Conservation (phyloP, 169 alveolate genomes). For the Eimeria praecox region DNA sequence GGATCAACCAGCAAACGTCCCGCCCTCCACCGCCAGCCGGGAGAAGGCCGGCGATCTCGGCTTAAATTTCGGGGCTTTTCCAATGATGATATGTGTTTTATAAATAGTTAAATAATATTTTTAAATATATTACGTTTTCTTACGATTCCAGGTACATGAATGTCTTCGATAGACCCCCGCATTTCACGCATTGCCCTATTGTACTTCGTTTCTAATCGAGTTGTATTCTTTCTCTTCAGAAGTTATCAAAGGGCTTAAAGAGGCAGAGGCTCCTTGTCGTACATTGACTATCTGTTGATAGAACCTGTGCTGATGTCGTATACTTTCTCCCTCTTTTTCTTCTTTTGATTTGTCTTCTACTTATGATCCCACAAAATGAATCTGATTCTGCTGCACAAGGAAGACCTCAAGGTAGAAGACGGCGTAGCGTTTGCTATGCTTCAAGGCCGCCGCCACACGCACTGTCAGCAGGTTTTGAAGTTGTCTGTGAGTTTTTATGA, state of each 20-base stretch:
- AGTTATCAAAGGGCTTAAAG: too few species aligned
- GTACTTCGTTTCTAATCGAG: background rate
- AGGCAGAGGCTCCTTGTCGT: too few species aligned
- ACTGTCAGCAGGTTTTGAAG: constrained; percentile 41
- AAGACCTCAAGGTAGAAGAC: background rate
- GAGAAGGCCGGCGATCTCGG: background rate
- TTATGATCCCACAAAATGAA: background rate
- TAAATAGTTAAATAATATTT: too few species aligned
- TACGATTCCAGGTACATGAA: background rate
- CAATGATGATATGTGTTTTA: too few species aligned
- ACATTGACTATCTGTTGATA: background rate
- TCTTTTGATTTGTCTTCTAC: background rate
- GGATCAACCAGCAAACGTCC: background rate
- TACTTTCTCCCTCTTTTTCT: background rate
- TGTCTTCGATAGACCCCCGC: too few species aligned
- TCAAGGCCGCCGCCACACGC: constrained; percentile 1
- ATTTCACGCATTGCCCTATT: too few species aligned
- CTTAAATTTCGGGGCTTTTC: too few species aligned
- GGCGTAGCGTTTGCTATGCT: constrained; percentile 9
- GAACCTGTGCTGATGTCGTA: background rate
- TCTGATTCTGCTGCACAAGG: constrained; percentile 55
- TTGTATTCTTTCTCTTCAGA: background rate
- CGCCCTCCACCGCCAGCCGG: background rate
- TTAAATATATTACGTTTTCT: too few species aligned
- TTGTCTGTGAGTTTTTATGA: background rate